Evolutionary conservation across 2,329 filamentous ascomycete genomes (phyloP).

Genomic region (Hymenoscyphus albidus): DNA sequence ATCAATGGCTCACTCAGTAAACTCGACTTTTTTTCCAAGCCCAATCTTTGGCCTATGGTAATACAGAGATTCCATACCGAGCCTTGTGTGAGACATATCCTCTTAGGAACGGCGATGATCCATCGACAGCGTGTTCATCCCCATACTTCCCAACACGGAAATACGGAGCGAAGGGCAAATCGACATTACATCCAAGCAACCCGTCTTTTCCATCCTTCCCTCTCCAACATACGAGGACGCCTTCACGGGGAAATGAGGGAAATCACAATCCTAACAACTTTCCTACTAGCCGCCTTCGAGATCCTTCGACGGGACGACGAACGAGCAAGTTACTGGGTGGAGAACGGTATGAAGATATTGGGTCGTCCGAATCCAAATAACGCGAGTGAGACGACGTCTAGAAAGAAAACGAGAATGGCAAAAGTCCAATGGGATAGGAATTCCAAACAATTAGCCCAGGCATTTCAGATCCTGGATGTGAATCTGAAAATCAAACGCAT

Average conservation of each 20-base stretch:
- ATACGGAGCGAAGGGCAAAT: slow-evolving; percentile 3
- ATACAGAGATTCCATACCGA: slow-evolving; percentile 15
- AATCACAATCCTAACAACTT: slow-evolving; percentile 13
- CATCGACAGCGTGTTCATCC: slow-evolving; percentile 3
- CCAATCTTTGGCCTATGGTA: slow-evolving; percentile 14
- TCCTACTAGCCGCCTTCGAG: slow-evolving; percentile 15
- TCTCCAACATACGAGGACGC: background rate
- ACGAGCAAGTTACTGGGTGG: slow-evolving; percentile 13
- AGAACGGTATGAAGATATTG: slow-evolving; percentile 11
- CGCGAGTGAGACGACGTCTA: background rate
- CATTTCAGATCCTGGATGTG: slow-evolving; percentile 2
- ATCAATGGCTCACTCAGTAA: slow-evolving; percentile 5
- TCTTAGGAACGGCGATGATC: slow-evolving; percentile 13
- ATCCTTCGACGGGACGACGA: slow-evolving; percentile 7
- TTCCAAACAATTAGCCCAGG: background rate
- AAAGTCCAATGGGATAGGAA: background rate
- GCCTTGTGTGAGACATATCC: slow-evolving; percentile 13
- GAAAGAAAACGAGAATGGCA: background rate
- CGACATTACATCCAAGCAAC: slow-evolving; percentile 15
- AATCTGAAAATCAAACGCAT: slow-evolving; percentile 11
- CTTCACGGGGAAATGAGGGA: slow-evolving; percentile 12
- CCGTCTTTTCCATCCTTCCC: slow-evolving; percentile 4
- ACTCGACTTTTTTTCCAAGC: slow-evolving; percentile 6
- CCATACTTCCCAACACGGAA: background rate
- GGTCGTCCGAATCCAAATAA: slow-evolving; percentile 1